phyloP scores from a whole-genome alignment of 2,329 filamentous ascomycete genomes.

The Trichoderma sp. region DNA sequence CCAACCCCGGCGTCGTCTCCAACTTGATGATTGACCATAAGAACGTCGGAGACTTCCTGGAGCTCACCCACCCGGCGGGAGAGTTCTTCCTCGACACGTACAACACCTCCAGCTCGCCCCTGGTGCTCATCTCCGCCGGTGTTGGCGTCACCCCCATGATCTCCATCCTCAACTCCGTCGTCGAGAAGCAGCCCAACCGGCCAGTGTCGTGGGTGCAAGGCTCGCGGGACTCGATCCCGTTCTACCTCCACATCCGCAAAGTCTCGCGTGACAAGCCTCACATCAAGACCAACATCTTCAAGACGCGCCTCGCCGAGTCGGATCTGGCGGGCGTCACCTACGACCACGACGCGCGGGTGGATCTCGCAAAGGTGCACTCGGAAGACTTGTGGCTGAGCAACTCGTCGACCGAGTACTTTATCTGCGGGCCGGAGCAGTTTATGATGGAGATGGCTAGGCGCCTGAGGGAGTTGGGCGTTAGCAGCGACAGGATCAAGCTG shows the following conservation, averaged over 20 bases:
- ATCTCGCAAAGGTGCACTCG: constrained; percentile 43
- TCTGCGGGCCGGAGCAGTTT: constrained; percentile 54
- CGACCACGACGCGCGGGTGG: constrained; percentile 42
- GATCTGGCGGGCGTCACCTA: constrained; percentile 44
- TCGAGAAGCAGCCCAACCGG: constrained; percentile 43
- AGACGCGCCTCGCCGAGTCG: constrained; percentile 45
- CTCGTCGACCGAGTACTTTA: constrained; percentile 49
- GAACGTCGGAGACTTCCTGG: constrained; percentile 58
- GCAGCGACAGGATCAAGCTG: constrained; percentile 39
- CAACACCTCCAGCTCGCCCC: constrained; percentile 39
- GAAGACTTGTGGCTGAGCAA: constrained; percentile 46
- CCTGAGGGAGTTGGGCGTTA: constrained; percentile 41
- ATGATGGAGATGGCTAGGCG: constrained; percentile 50
- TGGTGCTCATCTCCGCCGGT: constrained; percentile 61
- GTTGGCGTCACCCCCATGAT: constrained; percentile 59
- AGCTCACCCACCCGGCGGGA: constrained; percentile 64
- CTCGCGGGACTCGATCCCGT: constrained; percentile 50
- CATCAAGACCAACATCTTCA: constrained; percentile 46
- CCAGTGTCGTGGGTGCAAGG: constrained; percentile 60
- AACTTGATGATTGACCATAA: constrained; percentile 64
- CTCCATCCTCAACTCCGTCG: constrained; percentile 56
- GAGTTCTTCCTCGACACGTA: constrained; percentile 56
- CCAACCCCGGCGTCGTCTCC: constrained; percentile 63
- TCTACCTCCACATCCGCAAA: constrained; percentile 49
- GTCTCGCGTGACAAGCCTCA: constrained; percentile 39